Evolutionary conservation across 805 yeast species (phyloP).

Genomic region (Kluyveromyces wickerhamii): DNA sequence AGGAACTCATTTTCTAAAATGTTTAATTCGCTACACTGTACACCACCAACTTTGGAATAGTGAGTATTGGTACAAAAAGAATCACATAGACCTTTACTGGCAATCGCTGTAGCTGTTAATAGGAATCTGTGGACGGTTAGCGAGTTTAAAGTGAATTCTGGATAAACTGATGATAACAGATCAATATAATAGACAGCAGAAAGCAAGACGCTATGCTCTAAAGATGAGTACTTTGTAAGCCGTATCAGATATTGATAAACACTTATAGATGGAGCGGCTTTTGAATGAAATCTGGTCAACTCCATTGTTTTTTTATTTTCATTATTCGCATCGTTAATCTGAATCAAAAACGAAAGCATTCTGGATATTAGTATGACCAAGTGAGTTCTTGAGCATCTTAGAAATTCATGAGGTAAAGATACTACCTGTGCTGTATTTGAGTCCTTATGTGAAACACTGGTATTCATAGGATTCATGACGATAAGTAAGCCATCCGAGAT

Average conservation of each 20-base stretch:
- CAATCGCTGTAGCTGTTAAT: conserved; percentile 83
- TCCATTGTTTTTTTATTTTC: conserved; percentile 26
- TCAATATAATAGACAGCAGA: conserved; percentile 88
- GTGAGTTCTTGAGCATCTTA: conserved; percentile 61
- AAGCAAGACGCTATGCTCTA: conserved; percentile 76
- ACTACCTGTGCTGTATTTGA: conserved; percentile 14
- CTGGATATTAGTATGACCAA: conserved; percentile 65
- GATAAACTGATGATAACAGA: conserved; percentile 66
- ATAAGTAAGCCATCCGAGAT: too few species aligned
- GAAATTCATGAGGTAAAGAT: conserved; percentile 36
- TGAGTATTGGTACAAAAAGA: conserved; percentile 89
- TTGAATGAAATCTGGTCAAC: conserved; percentile 85
- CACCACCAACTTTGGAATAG: conserved; percentile 95
- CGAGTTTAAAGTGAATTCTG: conserved; percentile 76
- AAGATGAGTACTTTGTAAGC: conserved; percentile 71
- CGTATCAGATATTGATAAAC: conserved; percentile 69
- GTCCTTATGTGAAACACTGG: conserved; percentile 1
- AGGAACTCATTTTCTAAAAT: conserved; percentile 84
- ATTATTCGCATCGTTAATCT: conserved; percentile 50
- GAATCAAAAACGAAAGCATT: conserved; percentile 70
- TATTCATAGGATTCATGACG: too few species aligned
- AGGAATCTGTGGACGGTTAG: conserved; percentile 90
- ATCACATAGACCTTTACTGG: conserved; percentile 87
- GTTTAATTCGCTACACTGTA: conserved; percentile 73
- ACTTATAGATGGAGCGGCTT: conserved; percentile 86